Percentiles rank a stretch among this genome's conserved stretches.
Evolutionary conservation across 148 eudicot species (phyloP).

Genomic region (Fagopyrum tataricum): DNA sequence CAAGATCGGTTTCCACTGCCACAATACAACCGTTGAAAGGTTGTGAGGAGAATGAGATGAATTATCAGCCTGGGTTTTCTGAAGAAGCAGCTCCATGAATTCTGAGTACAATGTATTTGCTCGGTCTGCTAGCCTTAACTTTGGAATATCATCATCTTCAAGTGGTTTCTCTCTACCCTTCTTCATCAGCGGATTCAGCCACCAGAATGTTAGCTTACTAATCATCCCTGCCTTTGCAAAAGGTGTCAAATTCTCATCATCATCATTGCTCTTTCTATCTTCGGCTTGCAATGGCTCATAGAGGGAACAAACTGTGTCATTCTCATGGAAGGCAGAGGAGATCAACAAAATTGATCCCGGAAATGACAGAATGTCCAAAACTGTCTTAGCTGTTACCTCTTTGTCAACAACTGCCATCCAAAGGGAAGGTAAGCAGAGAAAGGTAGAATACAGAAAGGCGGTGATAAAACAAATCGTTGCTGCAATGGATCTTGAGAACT

Average conservation of each 20-base stretch:
- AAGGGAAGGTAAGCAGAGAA: background rate
- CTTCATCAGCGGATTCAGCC: too few relatives aligned
- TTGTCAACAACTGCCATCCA: background rate
- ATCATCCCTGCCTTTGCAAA: background rate
- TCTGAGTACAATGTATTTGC: constrained; percentile 34
- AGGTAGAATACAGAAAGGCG: background rate
- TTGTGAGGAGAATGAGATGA: too few relatives aligned
- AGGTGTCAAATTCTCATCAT: constrained; percentile 19
- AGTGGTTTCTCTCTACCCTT: too few relatives aligned
- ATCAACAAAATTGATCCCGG: constrained; percentile 3
- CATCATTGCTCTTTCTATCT: too few relatives aligned
- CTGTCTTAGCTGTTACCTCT: background rate
- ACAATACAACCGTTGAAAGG: constrained; percentile 29
- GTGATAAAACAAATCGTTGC: background rate
- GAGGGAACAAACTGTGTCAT: background rate
- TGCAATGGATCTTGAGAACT: background rate
- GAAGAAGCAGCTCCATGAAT: constrained; percentile 25
- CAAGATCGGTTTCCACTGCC: constrained; percentile 35
- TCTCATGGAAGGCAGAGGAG: constrained; percentile 11
- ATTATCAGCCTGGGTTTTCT: constrained; percentile 18
- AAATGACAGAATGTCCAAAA: constrained; percentile 1
- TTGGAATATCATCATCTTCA: constrained; percentile 6
- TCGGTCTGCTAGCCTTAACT: constrained; percentile 28
- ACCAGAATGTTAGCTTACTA: too few relatives aligned
- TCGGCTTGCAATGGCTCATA: constrained; percentile 24